phyloP scores from a whole-genome alignment of 2,329 filamentous ascomycete species.

The Fusarium aywerte region DNA sequence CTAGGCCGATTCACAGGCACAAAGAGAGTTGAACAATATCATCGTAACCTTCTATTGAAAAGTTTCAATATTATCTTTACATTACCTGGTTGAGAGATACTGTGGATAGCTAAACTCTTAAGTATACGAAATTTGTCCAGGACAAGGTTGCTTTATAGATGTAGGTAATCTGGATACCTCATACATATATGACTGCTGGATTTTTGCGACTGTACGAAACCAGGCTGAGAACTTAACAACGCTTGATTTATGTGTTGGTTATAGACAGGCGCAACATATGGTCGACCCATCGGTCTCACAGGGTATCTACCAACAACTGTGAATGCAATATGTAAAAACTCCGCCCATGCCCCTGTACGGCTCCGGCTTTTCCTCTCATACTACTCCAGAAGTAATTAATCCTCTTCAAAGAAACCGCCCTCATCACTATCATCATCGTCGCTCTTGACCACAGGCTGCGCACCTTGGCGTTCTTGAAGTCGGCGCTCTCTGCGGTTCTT shows the following conservation, averaged over 20 bases:
- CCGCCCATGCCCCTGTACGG: neutral
- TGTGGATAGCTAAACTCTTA: neutral
- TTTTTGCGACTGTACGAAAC: neutral
- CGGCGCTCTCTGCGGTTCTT: constrained; percentile 53
- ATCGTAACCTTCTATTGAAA: neutral
- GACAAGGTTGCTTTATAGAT: neutral
- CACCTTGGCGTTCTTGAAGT: constrained; percentile 50
- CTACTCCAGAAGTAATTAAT: neutral
- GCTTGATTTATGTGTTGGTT: constrained; percentile 25
- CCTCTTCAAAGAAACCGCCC: constrained; percentile 67
- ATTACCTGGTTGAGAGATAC: neutral
- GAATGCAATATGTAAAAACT: constrained; percentile 30
- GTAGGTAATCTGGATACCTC: neutral
- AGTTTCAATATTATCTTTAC: no score
- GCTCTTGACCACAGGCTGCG: constrained; percentile 48
- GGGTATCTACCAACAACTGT: constrained; percentile 38
- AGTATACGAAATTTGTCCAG: neutral
- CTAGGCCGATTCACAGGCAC: constrained; percentile 8
- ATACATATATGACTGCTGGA: neutral
- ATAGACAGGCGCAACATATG: constrained; percentile 18
- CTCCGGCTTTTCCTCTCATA: neutral
- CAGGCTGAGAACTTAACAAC: constrained; percentile 15
- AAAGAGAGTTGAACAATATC: neutral
- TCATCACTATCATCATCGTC: constrained; percentile 63
- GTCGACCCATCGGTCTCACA: constrained; percentile 24